These are phyloP conservation scores for Colletotrichum caudatum DNA, from an alignment of 2,329 filamentous ascomycete genomes.

Conservation along the genomic window DNA sequence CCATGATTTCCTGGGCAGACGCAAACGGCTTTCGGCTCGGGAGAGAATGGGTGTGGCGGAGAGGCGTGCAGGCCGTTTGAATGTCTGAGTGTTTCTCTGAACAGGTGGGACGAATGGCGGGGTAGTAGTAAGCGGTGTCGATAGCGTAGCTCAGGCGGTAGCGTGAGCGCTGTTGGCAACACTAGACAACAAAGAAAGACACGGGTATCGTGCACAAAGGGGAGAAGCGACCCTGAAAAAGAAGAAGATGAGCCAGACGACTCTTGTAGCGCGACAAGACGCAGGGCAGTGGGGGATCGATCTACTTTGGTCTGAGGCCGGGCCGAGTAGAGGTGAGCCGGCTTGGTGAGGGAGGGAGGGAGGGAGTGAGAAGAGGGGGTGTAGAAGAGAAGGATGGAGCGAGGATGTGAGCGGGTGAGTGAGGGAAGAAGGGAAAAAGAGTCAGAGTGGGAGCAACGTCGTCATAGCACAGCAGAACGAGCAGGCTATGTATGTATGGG, in stretches of 20 bases:
- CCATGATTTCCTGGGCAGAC: slow-evolving; percentile 25
- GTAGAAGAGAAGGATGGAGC: slow-evolving; percentile 12
- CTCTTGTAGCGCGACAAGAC: slow-evolving; percentile 23
- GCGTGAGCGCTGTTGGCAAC: slow-evolving; percentile 31
- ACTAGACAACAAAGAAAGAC: slow-evolving; percentile 16
- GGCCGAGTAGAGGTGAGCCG: slow-evolving; percentile 25
- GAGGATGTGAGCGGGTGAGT: not conserved
- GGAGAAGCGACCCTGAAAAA: slow-evolving; percentile 26
- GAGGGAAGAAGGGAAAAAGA: slow-evolving; percentile 24
- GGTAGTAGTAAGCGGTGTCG: slow-evolving; percentile 35
- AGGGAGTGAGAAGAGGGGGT: slow-evolving; percentile 27
- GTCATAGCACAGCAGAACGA: slow-evolving; percentile 39
- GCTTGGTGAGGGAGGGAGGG: slow-evolving; percentile 18
- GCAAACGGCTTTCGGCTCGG: slow-evolving; percentile 21
- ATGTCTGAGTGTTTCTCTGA: slow-evolving; percentile 26
- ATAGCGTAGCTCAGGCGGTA: slow-evolving; percentile 30
- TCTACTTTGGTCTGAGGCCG: slow-evolving; percentile 30
- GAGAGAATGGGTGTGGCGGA: slow-evolving; percentile 9
- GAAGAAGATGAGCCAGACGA: slow-evolving; percentile 42
- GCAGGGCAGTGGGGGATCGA: slow-evolving; percentile 10
- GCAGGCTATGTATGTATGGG: slow-evolving; percentile 29
- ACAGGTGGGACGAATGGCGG: slow-evolving; percentile 39
- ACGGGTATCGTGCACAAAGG: slow-evolving; percentile 23
- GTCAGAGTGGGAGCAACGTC: slow-evolving; percentile 38
- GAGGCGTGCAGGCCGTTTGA: slow-evolving; percentile 11